Evolutionary conservation across 2,329 filamentous ascomycete genomes (phyloP).

Genomic region (Ophiostoma australiae): DNA sequence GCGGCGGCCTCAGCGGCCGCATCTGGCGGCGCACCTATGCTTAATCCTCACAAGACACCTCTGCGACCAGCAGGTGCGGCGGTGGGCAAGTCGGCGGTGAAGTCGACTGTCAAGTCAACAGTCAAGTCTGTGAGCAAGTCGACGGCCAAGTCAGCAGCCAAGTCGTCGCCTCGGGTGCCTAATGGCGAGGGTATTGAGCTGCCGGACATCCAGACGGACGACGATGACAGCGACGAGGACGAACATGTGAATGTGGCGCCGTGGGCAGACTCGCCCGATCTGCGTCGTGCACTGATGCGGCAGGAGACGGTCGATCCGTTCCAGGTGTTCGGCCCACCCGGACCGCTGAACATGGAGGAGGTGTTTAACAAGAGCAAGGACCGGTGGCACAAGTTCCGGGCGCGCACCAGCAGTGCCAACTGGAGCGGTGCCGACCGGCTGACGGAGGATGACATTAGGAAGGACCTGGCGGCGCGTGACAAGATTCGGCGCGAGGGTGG

Average conservation of each 20-base stretch:
- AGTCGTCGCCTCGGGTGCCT: conserved; percentile 77
- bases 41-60: conserved; percentile 60
- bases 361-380: conserved; percentile 90
- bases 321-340: conserved; percentile 81
- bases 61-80: conserved; percentile 48
- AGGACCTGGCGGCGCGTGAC: conserved; percentile 74
- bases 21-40: neutral
- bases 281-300: conserved; percentile 66
- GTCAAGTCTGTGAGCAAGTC: conserved; percentile 57
- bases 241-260: conserved; percentile 55
- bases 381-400: conserved; percentile 78
- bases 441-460: conserved; percentile 80
- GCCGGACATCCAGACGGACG: conserved; percentile 92
- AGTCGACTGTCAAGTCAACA: conserved; percentile 46
- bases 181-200: conserved; percentile 88
- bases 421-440: conserved; percentile 79
- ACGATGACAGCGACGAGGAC: conserved; percentile 61
- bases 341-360: conserved; percentile 88
- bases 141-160: conserved; percentile 51
- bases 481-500: conserved; percentile 75
- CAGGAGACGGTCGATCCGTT: conserved; percentile 85
- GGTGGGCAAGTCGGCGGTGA: conserved; percentile 8
- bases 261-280: conserved; percentile 85
- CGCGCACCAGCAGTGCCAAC: conserved; percentile 88
- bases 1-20: conserved; percentile 21